Evolutionary conservation across 139 green algal genomes (phyloP).

Genomic region (Monoraphidium neglectum): DNA sequence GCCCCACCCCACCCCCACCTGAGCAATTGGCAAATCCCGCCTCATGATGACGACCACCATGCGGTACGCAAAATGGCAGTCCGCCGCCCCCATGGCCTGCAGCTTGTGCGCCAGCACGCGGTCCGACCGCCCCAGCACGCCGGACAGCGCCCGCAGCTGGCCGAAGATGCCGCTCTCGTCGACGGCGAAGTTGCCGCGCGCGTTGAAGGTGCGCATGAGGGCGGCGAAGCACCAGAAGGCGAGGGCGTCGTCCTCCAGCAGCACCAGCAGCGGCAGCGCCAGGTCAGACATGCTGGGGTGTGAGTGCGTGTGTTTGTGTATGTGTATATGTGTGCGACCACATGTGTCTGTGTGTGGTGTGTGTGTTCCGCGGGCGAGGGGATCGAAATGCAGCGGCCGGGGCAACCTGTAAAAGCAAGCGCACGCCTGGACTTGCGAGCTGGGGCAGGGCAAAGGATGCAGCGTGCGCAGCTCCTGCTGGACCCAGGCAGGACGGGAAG

Average conservation of each 20-base stretch:
- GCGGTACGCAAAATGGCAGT: constrained; percentile 87
- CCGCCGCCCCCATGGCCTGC: constrained; percentile 47
- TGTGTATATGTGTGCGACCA: background rate
- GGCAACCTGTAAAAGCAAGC: too few relatives aligned
- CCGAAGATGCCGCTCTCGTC: constrained; percentile 73
- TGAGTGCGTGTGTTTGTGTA: too few relatives aligned
- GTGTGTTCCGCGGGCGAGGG: background rate
- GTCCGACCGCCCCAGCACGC: constrained; percentile 26
- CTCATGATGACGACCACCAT: constrained; percentile 83
- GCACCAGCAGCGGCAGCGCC: constrained; percentile 76
- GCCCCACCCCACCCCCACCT: constrained; percentile 47
- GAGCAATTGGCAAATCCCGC: constrained; percentile 66
- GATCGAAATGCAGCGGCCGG: background rate
- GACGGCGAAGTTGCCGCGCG: constrained; percentile 70
- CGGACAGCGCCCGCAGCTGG: constrained; percentile 57
- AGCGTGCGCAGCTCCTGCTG: background rate
- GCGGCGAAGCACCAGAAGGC: constrained; percentile 86
- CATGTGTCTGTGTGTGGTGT: too few relatives aligned
- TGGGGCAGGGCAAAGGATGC: too few relatives aligned
- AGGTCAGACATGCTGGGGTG: constrained; percentile 82
- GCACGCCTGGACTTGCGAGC: too few relatives aligned
- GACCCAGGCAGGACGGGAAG: background rate
- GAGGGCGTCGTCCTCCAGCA: constrained; percentile 81
- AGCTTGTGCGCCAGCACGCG: constrained; percentile 42
- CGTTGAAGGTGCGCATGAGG: constrained; percentile 67